These are phyloP conservation scores for Clonostachys sp. DNA, from an alignment of 2,329 filamentous ascomycete genomes.

Conservation along the genomic window DNA sequence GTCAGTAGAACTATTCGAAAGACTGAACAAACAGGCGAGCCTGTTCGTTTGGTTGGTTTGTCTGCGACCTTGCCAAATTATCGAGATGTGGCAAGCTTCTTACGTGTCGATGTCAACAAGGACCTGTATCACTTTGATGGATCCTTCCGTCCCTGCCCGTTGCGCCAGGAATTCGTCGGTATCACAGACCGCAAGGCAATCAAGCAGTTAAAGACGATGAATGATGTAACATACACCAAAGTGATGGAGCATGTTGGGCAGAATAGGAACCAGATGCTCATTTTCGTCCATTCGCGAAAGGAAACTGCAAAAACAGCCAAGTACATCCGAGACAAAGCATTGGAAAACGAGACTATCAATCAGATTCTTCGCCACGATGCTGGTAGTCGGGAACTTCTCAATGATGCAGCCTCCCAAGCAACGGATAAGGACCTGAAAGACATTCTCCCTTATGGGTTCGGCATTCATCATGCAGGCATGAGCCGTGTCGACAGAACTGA, in stretches of 20 bases:
- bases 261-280: constrained; percentile 95
- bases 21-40: constrained; percentile 90
- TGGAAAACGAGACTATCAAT: constrained; percentile 96
- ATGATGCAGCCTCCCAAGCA: constrained; percentile 77
- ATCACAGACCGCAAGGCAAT: constrained; percentile 98
- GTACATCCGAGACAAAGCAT: constrained; percentile 91
- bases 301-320: constrained; percentile 97
- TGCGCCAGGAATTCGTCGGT: constrained; percentile 96
- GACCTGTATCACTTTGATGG: constrained; percentile 96
- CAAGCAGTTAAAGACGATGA: constrained; percentile 99
- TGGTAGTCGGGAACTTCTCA: constrained; percentile 82
- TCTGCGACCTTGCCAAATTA: constrained; percentile 97
- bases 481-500: constrained; percentile 89
- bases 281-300: constrained; percentile 97
- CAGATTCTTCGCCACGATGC: constrained; percentile 92
- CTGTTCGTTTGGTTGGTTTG: constrained; percentile 85
- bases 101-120: constrained; percentile 80
- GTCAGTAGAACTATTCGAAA: constrained; percentile 90
- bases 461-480: constrained; percentile 98
- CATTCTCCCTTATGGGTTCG: constrained; percentile 90
- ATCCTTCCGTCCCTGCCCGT: constrained; percentile 85
- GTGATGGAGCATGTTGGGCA: constrained; percentile 93
- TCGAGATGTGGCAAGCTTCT: constrained; percentile 89
- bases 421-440: constrained; percentile 89
- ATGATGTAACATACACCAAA: constrained; percentile 97